A percentile compares a stretch with the other conserved stretches of the same genome.
Evolutionary conservation across 352 stramenopile species (phyloP).

Genomic region (Pythium chondricola): DNA sequence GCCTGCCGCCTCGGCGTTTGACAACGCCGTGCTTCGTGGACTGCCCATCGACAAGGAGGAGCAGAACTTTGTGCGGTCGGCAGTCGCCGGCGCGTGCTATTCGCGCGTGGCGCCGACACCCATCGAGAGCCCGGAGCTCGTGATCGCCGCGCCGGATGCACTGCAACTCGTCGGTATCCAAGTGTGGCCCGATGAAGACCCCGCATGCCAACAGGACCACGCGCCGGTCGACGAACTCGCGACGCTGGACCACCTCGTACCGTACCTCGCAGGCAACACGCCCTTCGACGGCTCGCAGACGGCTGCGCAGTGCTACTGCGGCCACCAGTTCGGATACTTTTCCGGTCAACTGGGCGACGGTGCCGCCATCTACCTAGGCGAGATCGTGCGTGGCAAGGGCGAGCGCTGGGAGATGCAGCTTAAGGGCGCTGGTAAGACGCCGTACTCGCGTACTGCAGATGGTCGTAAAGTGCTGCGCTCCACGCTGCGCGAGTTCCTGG

Average conservation of each 20-base stretch:
- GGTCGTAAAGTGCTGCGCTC: slow-evolving; percentile 91
- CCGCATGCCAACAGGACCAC: slow-evolving; percentile 10
- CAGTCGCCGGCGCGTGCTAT: slow-evolving; percentile 53
- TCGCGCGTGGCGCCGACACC: slow-evolving; percentile 55
- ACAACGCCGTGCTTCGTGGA: slow-evolving; percentile 60
- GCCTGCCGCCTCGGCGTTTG: slow-evolving; percentile 26
- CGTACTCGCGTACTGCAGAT: slow-evolving; percentile 93
- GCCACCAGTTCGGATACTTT: slow-evolving; percentile 90
- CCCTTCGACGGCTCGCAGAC: slow-evolving; percentile 68
- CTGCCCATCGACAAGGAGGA: slow-evolving; percentile 52
- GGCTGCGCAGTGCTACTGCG: slow-evolving; percentile 88
- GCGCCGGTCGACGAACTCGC: slow-evolving; percentile 20
- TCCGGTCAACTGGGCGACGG: slow-evolving; percentile 90
- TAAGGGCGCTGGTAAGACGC: slow-evolving; percentile 94
- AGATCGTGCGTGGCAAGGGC: slow-evolving; percentile 46
- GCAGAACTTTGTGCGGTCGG: slow-evolving; percentile 42
- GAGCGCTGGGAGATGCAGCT: slow-evolving; percentile 93
- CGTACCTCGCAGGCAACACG: slow-evolving; percentile 67
- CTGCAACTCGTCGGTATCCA: slow-evolving; percentile 62
- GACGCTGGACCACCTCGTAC: slow-evolving; percentile 36
- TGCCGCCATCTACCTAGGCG: slow-evolving; percentile 84
- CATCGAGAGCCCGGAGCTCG: slow-evolving; percentile 48
- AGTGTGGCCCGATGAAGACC: slow-evolving; percentile 12
- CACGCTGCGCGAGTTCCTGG: slow-evolving; percentile 96
- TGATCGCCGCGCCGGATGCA: slow-evolving; percentile 41